Percentiles rank a stretch among this genome's conserved stretches.
phyloP scores from a whole-genome alignment of 148 eudicot genomes.

The Chenopodium berlandieri region DNA sequence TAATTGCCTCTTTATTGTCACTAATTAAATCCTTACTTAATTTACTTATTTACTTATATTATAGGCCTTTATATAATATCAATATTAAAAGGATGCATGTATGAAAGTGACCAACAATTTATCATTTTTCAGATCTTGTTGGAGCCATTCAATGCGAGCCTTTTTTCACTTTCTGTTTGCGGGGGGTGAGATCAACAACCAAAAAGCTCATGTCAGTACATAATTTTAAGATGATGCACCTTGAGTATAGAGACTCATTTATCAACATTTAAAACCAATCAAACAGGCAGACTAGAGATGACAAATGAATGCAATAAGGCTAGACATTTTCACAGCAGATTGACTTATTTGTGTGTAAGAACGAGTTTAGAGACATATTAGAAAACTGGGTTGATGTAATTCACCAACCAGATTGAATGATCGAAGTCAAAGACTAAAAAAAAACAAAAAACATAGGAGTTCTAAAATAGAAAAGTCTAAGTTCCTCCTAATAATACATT shows the following conservation, averaged over 20 bases:
- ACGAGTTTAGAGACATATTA: background rate
- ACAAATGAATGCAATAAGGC: background rate
- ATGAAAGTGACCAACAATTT: background rate
- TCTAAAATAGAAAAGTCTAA: background rate
- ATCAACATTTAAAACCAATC: background rate
- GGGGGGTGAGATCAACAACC: background rate
- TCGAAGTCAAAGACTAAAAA: background rate
- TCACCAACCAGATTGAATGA: background rate
- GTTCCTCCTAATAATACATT: background rate
- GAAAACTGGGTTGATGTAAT: background rate
- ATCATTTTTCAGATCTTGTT: background rate
- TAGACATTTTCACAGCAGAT: background rate
- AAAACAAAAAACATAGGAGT: background rate
- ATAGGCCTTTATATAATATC: background rate
- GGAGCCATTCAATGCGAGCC: background rate
- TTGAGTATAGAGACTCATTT: background rate
- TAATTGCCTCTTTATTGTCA: background rate
- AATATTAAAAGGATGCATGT: background rate
- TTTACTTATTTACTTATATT: background rate
- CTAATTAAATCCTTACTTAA: background rate
- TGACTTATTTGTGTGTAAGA: background rate
- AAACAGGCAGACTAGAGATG: background rate
- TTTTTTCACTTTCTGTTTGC: too few relatives aligned
- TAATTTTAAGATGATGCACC: background rate
- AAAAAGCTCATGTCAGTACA: background rate